Percentiles rank a stretch among this genome's conserved stretches.
These are phyloP conservation scores for Brassica hybrid DNA, from an alignment of 441 rosid genomes.

Conservation along the genomic window DNA sequence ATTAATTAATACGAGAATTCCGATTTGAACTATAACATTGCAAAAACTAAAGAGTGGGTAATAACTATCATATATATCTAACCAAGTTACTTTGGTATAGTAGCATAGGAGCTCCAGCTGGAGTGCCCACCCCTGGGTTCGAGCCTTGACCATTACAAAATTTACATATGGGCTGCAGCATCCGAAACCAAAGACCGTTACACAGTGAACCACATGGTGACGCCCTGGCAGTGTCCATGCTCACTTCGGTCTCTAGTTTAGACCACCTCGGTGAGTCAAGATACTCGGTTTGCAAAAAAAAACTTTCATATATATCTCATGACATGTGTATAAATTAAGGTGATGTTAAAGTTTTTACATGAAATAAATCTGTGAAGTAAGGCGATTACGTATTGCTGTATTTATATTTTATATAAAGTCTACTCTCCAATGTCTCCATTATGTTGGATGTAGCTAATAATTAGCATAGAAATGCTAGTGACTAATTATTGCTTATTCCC, in stretches of 20 bases:
- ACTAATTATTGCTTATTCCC: conserved; percentile 30
- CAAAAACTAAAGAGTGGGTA: not conserved
- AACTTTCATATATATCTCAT: too few relatives aligned
- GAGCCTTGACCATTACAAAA: too few relatives aligned
- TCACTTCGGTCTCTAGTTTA: too few relatives aligned
- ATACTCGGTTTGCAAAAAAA: too few relatives aligned
- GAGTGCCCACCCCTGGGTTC: too few relatives aligned
- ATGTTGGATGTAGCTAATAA: conserved; percentile 30
- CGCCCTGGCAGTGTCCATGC: too few relatives aligned
- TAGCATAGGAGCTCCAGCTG: too few relatives aligned
- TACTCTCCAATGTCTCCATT: conserved; percentile 17
- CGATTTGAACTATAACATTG: not conserved
- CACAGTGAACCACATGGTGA: too few relatives aligned
- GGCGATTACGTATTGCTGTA: not conserved
- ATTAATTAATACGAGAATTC: not conserved
- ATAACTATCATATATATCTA: conserved; percentile 14
- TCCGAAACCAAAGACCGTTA: too few relatives aligned
- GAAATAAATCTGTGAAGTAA: conserved; percentile 18
- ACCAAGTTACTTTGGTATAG: too few relatives aligned
- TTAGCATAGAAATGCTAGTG: conserved; percentile 26
- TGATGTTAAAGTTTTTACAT: not conserved
- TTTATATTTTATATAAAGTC: conserved; percentile 35
- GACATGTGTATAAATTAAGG: not conserved
- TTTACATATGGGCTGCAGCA: too few relatives aligned
- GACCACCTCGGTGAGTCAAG: too few relatives aligned